These are phyloP conservation scores for Mortierella polycephala DNA, from an alignment of 371 early-diverging fungal species.

Conservation along the genomic window DNA sequence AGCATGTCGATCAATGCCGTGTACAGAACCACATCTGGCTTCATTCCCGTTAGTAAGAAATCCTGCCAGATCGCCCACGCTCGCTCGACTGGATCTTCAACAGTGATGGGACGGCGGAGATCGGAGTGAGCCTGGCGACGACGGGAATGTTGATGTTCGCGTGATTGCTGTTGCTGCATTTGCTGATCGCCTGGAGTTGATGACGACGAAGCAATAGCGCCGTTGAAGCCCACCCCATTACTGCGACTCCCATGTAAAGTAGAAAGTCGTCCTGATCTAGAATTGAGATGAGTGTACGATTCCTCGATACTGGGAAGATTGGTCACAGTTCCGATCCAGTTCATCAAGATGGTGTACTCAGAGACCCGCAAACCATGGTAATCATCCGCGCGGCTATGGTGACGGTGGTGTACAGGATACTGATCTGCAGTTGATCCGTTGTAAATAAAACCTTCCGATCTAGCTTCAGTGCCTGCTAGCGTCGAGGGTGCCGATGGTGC, in stretches of 20 bases:
- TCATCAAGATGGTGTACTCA: slow-evolving; percentile 47
- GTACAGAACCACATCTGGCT: slow-evolving; percentile 43
- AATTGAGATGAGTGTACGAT: too few relatives aligned
- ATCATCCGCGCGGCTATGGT: slow-evolving; percentile 14
- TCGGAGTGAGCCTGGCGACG: background rate
- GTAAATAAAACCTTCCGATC: too few relatives aligned
- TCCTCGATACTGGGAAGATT: too few relatives aligned
- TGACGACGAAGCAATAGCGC: background rate
- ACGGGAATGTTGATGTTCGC: background rate
- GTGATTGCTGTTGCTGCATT: background rate
- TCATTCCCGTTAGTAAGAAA: slow-evolving; percentile 44
- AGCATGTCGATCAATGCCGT: slow-evolving; percentile 32
- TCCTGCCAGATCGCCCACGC: slow-evolving; percentile 51
- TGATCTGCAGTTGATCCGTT: too few relatives aligned
- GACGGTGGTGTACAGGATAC: background rate
- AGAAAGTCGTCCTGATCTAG: too few relatives aligned
- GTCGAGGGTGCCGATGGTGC: background rate
- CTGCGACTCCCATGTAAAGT: too few relatives aligned
- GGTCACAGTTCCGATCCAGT: slow-evolving; percentile 36
- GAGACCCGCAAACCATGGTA: slow-evolving; percentile 42
- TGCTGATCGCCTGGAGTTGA: background rate
- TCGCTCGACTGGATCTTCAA: slow-evolving; percentile 7
- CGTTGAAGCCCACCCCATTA: too few relatives aligned
- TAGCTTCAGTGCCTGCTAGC: too few relatives aligned
- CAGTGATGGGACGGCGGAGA: background rate